phyloP scores from a whole-genome alignment of 306 rosid genomes.

The Carpinus viminea region DNA sequence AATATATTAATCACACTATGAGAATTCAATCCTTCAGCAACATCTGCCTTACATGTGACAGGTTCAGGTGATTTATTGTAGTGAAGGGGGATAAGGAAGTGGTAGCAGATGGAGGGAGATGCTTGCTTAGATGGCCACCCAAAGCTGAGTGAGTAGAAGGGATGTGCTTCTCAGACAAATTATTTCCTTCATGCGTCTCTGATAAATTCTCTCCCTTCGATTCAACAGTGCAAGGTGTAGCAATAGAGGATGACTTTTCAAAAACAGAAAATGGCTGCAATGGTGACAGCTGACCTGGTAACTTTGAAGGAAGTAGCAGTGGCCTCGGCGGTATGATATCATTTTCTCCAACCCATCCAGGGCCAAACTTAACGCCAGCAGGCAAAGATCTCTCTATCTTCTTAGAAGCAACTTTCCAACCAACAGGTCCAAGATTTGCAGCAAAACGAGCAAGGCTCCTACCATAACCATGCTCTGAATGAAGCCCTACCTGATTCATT shows the following conservation, averaged over 20 bases:
- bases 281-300: conserved; percentile 27
- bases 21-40: conserved; percentile 41
- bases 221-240: conserved; percentile 27
- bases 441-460: conserved; percentile 69
- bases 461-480: conserved; percentile 57
- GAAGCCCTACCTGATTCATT: conserved; percentile 62
- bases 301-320: conserved; percentile 22
- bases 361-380: conserved; percentile 51
- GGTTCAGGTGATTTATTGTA: conserved; percentile 35
- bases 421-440: conserved; percentile 51
- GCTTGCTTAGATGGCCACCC: conserved; percentile 33
- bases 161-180: conserved; percentile 31
- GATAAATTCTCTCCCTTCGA: conserved; percentile 29
- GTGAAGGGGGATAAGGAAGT: conserved; percentile 27
- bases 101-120: conserved; percentile 28
- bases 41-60: conserved; percentile 26
- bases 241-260: conserved; percentile 26
- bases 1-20: conserved; percentile 24
- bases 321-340: conserved; percentile 38
- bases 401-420: conserved; percentile 60
- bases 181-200: conserved; percentile 29
- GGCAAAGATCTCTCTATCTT: conserved; percentile 52
- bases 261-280: conserved; percentile 25
- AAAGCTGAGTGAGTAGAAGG: conserved; percentile 25
- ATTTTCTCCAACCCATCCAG: conserved; percentile 69